Base-by-base conservation (phyloP, 352 stramenopile genomes). In the Elongisporangium senticosum region DNA sequence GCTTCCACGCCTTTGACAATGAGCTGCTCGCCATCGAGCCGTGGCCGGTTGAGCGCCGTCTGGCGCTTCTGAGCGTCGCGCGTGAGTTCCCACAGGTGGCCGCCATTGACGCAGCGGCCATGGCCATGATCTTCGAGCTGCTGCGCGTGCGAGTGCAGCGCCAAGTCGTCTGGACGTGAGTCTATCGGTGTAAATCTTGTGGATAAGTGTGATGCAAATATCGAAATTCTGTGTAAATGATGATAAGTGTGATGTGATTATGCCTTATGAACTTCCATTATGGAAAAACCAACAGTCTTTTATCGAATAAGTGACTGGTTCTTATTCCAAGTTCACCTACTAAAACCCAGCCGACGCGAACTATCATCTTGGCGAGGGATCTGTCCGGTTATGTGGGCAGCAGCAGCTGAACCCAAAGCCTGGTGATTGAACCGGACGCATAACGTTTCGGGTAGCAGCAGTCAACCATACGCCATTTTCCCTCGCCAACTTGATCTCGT, bases 91-190 rank as follows among this genome's bases (percentile, higher is more conserved):
- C 63, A 10, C 47, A 51, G 19, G 47, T 61, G 13, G 65, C 63
- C 14, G 55, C 22, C 14, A 37, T 78, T 7, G 72, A 81, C 21
- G 47, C 37, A 19, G 61, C 56, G 2, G 55, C 79, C 19, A 20
- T 86, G 28, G 23, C 66, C n/a, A 61, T 57, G 19, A 72, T 83
- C 50, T 61, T 71, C 49, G 64, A 54, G 4, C 75, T 71, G 39
- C 58, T 72, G 13, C 67, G 52, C 10, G 28, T 23, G 11, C 22
- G 57, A 0, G 21, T 77, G 19, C 56, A 63, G 33, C 72, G 72
- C 13, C 56, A 68, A 11, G 49, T 83, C 19, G 17, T 65, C 14
- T 87, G 71, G 72, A 64, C 61, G 22, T 82, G 59, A 77, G 14
- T 26, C 15, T n/a, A 26, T 21, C 37, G 3, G 14, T 28, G 20